A percentile compares a stretch with the other conserved stretches of the same genome.
Conservation (phyloP, 192 early-diverging fungal species). For the Linderina pennispora region DNA sequence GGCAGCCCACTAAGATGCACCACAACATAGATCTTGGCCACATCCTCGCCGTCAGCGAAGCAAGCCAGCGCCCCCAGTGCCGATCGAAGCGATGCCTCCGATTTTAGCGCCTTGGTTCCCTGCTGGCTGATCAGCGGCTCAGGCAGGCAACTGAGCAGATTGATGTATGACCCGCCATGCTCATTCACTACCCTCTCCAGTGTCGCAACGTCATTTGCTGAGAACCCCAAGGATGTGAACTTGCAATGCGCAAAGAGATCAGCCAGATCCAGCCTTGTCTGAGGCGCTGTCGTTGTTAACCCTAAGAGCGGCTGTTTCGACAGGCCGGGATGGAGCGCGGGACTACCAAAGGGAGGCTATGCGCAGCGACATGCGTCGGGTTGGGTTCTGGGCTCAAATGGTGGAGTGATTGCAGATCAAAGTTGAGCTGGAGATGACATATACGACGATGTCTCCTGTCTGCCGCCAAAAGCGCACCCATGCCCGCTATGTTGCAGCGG, state of each 20-base stretch:
- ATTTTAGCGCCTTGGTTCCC: not conserved
- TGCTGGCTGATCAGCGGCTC: not conserved
- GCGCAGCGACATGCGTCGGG: too few relatives aligned
- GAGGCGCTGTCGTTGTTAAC: not conserved
- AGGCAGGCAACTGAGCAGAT: conserved; percentile 2
- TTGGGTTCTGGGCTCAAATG: too few relatives aligned
- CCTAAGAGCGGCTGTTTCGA: too few relatives aligned
- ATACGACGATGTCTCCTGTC: too few relatives aligned
- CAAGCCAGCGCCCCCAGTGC: conserved; percentile 3
- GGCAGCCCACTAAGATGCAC: conserved; percentile 18
- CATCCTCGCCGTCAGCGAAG: not conserved
- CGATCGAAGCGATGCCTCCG: not conserved
- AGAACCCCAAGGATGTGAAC: conserved; percentile 30
- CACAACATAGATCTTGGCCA: conserved; percentile 14
- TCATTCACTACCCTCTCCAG: conserved; percentile 13
- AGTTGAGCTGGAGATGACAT: too few relatives aligned
- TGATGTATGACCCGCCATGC: conserved; percentile 18
- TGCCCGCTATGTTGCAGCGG: too few relatives aligned
- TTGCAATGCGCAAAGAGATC: conserved; percentile 18
- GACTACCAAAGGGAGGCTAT: too few relatives aligned
- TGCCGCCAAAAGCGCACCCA: too few relatives aligned
- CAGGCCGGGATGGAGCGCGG: too few relatives aligned
- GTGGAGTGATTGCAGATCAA: too few relatives aligned
- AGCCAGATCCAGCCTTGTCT: too few relatives aligned
- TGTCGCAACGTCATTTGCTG: conserved; percentile 1